Conservation (phyloP, 2,329 filamentous ascomycete species). For the Aureobasidium melanogenum region DNA sequence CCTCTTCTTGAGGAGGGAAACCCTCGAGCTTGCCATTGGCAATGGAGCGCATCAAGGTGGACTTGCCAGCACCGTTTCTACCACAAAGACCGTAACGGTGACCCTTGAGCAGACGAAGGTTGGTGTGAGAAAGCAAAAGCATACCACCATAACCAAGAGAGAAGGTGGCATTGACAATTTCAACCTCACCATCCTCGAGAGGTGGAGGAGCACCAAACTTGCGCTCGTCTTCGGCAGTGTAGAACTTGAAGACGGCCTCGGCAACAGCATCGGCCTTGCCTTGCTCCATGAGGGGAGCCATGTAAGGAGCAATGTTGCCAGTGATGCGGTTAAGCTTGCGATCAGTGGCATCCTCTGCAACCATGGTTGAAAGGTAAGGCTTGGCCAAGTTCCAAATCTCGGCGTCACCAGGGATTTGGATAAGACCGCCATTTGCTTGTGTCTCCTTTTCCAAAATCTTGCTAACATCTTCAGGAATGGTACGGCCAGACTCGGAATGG, state of each 20-base stretch:
- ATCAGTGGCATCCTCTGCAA: conserved; percentile 79
- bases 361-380: conserved; percentile 71
- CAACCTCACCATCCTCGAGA: conserved; percentile 83
- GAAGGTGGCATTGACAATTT: conserved; percentile 97
- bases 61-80: conserved; percentile 95
- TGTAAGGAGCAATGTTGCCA: conserved; percentile 61
- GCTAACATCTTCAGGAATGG: conserved; percentile 62
- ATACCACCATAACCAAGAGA: conserved; percentile 96
- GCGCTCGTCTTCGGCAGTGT: conserved; percentile 74
- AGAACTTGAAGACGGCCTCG: conserved; percentile 66
- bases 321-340: conserved; percentile 68
- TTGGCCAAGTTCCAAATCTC: conserved; percentile 58
- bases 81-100: conserved; percentile 96
- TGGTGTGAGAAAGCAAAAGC: conserved; percentile 92
- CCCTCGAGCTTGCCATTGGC: conserved; percentile 93
- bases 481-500: conserved; percentile 51
- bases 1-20: conserved; percentile 83
- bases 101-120: conserved; percentile 86
- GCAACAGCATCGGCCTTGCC: conserved; percentile 57
- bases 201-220: conserved; percentile 77
- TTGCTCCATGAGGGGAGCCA: conserved; percentile 59
- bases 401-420: conserved; percentile 51
- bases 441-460: conserved; percentile 68
- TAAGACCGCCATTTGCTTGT: conserved; percentile 57
- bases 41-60: conserved; percentile 97